Conservation (phyloP, 148 eudicot species). For the Camellia sinensis region DNA sequence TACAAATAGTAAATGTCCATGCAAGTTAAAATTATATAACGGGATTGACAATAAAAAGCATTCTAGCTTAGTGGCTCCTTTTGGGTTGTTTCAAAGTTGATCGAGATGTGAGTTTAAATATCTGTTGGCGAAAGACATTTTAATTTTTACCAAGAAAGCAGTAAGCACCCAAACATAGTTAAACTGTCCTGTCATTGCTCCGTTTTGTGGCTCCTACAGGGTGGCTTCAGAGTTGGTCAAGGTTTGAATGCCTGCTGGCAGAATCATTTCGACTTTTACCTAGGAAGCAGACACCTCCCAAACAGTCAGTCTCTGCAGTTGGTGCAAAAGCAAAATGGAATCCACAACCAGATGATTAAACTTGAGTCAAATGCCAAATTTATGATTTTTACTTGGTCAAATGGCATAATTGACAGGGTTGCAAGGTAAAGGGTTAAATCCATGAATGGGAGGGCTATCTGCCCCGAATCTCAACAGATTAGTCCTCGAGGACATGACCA, state of each 20-base stretch:
- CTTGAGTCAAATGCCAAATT: neutral
- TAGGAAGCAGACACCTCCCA: neutral
- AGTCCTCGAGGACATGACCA: neutral
- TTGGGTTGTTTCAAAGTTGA: neutral
- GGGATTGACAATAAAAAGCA: neutral
- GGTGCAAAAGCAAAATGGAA: neutral
- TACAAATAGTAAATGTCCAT: neutral
- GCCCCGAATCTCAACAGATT: neutral
- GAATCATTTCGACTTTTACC: neutral
- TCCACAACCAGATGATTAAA: neutral
- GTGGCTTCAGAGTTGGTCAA: neutral
- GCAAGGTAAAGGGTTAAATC: neutral
- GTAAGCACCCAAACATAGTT: neutral
- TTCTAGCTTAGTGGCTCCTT: conserved; percentile 2
- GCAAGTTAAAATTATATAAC: neutral
- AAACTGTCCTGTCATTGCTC: neutral
- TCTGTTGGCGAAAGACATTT: neutral
- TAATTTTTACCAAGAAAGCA: neutral
- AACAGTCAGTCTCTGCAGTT: no score
- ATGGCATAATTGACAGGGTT: neutral
- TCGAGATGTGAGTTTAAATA: neutral
- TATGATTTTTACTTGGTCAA: neutral
- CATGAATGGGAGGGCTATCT: neutral
- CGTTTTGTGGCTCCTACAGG: neutral
- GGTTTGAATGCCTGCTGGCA: neutral